These are phyloP conservation scores for Clitoria ternatea DNA, from an alignment of 306 rosid genomes.

Conservation along the genomic window DNA sequence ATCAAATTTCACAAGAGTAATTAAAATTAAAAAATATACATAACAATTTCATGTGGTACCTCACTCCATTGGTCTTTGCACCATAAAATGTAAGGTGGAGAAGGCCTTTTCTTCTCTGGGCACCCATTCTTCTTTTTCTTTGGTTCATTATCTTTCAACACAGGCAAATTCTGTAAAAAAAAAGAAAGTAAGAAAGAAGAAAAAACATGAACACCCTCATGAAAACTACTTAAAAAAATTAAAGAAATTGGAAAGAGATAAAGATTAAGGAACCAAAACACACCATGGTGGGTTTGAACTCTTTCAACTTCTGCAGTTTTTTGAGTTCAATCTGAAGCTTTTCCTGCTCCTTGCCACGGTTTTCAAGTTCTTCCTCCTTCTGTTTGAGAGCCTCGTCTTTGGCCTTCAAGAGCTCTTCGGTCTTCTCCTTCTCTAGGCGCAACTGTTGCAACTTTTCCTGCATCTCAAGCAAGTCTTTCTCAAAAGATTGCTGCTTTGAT, in stretches of 20 bases:
- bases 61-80: constrained; percentile 86
- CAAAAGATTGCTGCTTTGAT: constrained; percentile 52
- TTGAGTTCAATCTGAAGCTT: constrained; percentile 77
- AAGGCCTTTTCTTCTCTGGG: constrained; percentile 69
- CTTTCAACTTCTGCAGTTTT: constrained; percentile 79
- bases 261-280: background rate
- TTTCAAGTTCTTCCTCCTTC: constrained; percentile 71
- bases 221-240: background rate
- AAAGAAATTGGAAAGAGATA: too few relatives aligned
- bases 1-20: too few relatives aligned
- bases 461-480: constrained; percentile 74
- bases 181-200: too few relatives aligned
- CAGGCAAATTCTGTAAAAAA: constrained; percentile 49
- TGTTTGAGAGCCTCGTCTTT: constrained; percentile 67
- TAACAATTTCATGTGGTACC: constrained; percentile 30
- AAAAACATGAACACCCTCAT: background rate
- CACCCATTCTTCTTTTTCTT: constrained; percentile 61
- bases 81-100: constrained; percentile 80
- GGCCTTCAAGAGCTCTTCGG: constrained; percentile 69
- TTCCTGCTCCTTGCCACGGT: constrained; percentile 52
- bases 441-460: constrained; percentile 60
- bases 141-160: constrained; percentile 54
- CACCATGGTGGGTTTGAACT: constrained; percentile 88
- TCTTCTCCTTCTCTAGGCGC: constrained; percentile 76
- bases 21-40: background rate